Percentiles rank a stretch among this genome's conserved stretches.
phyloP scores from a whole-genome alignment of 192 early-diverging fungal genomes.

The Polychytrium aggregatum region DNA sequence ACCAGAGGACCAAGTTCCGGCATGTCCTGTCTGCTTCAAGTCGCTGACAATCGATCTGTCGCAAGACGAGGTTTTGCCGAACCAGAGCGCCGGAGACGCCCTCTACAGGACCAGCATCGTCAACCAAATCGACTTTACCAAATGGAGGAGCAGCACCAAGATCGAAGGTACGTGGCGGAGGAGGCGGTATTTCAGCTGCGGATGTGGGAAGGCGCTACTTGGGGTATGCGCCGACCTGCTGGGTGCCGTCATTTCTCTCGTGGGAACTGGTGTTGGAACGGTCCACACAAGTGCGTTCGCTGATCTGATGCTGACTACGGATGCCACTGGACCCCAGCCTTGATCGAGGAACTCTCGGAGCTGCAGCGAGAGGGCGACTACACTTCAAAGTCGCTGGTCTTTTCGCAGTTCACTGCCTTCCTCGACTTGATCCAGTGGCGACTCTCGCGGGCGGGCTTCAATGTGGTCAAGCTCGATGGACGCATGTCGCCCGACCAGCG shows the following conservation, averaged over 20 bases:
- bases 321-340: constrained; percentile 41
- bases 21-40: constrained; percentile 76
- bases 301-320: no score
- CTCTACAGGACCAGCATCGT: constrained; percentile 65
- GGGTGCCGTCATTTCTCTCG: not conserved
- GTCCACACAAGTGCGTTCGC: no score
- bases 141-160: constrained; percentile 84
- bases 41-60: constrained; percentile 62
- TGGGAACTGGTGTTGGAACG: not conserved
- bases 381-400: constrained; percentile 67
- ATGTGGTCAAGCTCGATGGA: constrained; percentile 74
- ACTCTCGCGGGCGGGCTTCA: constrained; percentile 75
- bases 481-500: constrained; percentile 74
- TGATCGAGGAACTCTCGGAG: constrained; percentile 75
- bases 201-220: no score
- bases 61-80: constrained; percentile 30
- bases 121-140: constrained; percentile 78
- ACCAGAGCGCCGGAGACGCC: constrained; percentile 15
- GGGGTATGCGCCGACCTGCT: no score
- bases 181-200: no score
- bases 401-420: constrained; percentile 83
- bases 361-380: constrained; percentile 56
- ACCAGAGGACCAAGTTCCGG: constrained; percentile 22
- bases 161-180: constrained; percentile 62
- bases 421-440: constrained; percentile 86